Evolutionary conservation across 2,329 filamentous ascomycete species (phyloP).

Genomic region (Colletotrichum graminicola): DNA sequence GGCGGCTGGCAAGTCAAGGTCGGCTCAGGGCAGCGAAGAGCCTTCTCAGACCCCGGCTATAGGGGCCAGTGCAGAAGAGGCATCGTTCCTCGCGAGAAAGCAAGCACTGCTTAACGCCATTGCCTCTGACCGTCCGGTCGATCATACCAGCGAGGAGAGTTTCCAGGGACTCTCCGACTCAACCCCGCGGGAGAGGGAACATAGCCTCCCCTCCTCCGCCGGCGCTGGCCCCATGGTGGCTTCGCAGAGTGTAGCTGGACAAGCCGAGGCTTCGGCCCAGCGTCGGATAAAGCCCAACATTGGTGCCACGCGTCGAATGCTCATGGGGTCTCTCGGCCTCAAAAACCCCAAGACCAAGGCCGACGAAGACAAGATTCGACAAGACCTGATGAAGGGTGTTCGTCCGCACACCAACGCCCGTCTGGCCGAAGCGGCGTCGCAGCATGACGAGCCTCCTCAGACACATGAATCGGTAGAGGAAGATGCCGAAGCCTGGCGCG

Average conservation of each 20-base stretch:
- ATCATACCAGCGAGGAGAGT: constrained; percentile 5
- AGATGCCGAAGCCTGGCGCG: constrained; percentile 76
- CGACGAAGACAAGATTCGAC: constrained; percentile 74
- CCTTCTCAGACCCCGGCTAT: not conserved
- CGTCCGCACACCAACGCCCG: constrained; percentile 50
- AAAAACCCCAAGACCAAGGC: constrained; percentile 75
- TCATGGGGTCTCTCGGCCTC: constrained; percentile 80
- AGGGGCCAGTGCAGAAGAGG: constrained; percentile 34
- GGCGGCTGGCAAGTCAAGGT: constrained; percentile 15
- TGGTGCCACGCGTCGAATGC: constrained; percentile 73
- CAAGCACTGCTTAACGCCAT: constrained; percentile 54
- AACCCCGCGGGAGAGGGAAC: constrained; percentile 7
- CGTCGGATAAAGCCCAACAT: constrained; percentile 59
- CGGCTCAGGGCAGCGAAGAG: constrained; percentile 6
- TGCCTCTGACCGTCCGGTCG: constrained; percentile 27
- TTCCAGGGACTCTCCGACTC: constrained; percentile 11
- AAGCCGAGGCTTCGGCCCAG: constrained; percentile 41
- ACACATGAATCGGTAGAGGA: constrained; percentile 49
- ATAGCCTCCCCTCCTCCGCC: not conserved
- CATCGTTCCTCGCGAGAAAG: constrained; percentile 55
- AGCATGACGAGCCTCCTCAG: constrained; percentile 10
- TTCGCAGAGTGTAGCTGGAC: not conserved
- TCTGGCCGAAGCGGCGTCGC: constrained; percentile 40
- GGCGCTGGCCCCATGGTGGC: not conserved
- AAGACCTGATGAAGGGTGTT: constrained; percentile 69